Percentiles rank a stretch among this genome's conserved stretches.
These are phyloP conservation scores for Fonsecaea nubica DNA, from an alignment of 2,329 filamentous ascomycete species.

Conservation along the genomic window DNA sequence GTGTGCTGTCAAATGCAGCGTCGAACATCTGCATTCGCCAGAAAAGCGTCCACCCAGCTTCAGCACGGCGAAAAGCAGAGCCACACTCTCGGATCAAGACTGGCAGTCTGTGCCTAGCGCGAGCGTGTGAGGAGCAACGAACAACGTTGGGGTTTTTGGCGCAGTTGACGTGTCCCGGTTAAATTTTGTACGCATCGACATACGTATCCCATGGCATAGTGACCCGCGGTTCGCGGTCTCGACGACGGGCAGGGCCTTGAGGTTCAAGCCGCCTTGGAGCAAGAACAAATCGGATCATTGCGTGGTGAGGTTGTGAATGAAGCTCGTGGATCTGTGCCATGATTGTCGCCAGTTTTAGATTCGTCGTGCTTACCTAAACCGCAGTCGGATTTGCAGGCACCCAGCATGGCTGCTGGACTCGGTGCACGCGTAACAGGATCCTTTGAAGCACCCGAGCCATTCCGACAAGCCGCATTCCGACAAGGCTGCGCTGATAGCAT, in stretches of 20 bases:
- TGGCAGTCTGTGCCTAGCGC: not conserved
- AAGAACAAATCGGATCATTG: not conserved
- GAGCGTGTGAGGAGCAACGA: not conserved
- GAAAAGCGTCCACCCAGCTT: not conserved
- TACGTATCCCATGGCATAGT: not conserved
- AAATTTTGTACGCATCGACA: not conserved
- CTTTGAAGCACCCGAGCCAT: not conserved
- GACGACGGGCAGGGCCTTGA: not conserved
- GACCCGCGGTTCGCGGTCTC: not conserved
- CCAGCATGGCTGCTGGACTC: no score
- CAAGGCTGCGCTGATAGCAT: not conserved
- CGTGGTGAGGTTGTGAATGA: not conserved
- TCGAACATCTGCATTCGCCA: not conserved
- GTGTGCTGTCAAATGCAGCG: not conserved
- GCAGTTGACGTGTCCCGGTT: not conserved
- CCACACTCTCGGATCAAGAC: not conserved
- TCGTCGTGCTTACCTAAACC: slow-evolving; percentile 1
- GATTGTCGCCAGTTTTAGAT: not conserved
- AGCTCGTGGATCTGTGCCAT: not conserved
- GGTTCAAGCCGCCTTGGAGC: not conserved
- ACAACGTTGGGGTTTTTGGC: not conserved
- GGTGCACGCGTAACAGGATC: no score
- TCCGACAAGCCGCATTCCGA: not conserved
- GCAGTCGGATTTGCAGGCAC: not conserved
- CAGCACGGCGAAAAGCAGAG: not conserved